A percentile compares a stretch with the other conserved stretches of the same genome.
phyloP scores from a whole-genome alignment of 164 flowering plant species.

The Echeveria elegans region DNA sequence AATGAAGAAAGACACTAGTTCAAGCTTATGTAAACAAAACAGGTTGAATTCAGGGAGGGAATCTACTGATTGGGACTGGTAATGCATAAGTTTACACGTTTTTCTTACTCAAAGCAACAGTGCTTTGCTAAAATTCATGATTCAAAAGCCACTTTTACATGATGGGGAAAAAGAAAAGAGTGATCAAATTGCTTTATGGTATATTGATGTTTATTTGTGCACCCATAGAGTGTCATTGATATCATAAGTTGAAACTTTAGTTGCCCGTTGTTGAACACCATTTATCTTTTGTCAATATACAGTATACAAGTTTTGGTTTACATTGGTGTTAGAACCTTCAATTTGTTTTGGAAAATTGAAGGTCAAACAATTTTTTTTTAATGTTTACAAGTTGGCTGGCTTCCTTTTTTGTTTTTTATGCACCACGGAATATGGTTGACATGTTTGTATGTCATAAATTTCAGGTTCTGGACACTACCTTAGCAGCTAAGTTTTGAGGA shows the following conservation, averaged over 20 bases:
- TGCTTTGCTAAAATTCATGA: neutral
- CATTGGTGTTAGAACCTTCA: no score
- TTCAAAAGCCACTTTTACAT: neutral
- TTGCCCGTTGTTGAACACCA: neutral
- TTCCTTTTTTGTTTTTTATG: neutral
- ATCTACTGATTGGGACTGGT: neutral
- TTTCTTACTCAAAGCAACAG: neutral
- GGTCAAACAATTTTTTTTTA: neutral
- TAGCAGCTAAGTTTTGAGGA: neutral
- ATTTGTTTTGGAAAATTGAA: no score
- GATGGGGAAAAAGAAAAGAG: conserved; percentile 2
- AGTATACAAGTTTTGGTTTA: no score
- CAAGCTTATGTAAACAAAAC: neutral
- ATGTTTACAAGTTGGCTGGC: neutral
- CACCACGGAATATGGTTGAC: neutral
- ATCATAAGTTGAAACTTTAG: neutral
- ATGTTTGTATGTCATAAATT: neutral
- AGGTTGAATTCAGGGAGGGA: neutral
- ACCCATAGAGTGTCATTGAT: neutral
- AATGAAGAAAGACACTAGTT: neutral
- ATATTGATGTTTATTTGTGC: neutral
- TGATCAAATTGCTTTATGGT: neutral
- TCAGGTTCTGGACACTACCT: neutral
- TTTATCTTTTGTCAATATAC: no score
- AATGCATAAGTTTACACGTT: conserved; percentile 1